Base-by-base conservation (phyloP, 2,329 filamentous ascomycete species). In the Thermomyces lanuginosus region DNA sequence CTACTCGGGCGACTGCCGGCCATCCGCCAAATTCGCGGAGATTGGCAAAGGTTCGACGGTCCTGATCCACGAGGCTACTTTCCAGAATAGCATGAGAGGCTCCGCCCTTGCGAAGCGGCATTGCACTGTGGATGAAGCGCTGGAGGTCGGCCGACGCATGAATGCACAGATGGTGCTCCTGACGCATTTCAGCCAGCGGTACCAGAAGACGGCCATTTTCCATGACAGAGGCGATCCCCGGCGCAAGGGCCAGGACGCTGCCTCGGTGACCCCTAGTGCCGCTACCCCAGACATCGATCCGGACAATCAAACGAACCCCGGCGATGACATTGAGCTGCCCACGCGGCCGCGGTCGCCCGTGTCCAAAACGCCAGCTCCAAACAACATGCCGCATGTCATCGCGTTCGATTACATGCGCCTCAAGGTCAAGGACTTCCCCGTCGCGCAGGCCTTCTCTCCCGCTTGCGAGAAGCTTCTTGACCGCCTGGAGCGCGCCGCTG, bases 161-260 rank as follows among this genome's bases (percentile, higher is more conserved):
- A 54, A 66, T 15, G 89, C 84, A 0, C 69, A 74, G 36, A 65
- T 79, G 9, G 74, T 89, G 9, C 57, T 98, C 29, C 63, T 98
- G 25, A 98, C 89, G 5, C 89, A 98, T 51, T 98, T 98, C 55
- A 84, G 76, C 29, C 89, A 98, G 58, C 67, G 89, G 5, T 98
- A 98, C 51, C 76, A 81, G 42, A 86, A 86, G 53, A 29, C 61
- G 71, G 17, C 72, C 67, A 2, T 56, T 63, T 2, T 50, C 69
- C 36, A 49, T 16, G n/a, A n/a, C n/a, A n/a, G n/a, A n/a, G n/a
- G n/a, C n/a, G n/a, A n/a, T n/a, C n/a, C n/a, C n/a, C n/a, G n/a
- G n/a, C n/a, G n/a, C n/a, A n/a, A n/a, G n/a, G n/a, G n/a, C n/a
- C n/a, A n/a, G n/a, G n/a, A n/a, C n/a, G n/a, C n/a, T n/a, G n/a